Percentiles rank a stretch among this genome's conserved stretches.
Evolutionary conservation across 164 flowering plant species (phyloP).

Genomic region (Umbellularia californica): DNA sequence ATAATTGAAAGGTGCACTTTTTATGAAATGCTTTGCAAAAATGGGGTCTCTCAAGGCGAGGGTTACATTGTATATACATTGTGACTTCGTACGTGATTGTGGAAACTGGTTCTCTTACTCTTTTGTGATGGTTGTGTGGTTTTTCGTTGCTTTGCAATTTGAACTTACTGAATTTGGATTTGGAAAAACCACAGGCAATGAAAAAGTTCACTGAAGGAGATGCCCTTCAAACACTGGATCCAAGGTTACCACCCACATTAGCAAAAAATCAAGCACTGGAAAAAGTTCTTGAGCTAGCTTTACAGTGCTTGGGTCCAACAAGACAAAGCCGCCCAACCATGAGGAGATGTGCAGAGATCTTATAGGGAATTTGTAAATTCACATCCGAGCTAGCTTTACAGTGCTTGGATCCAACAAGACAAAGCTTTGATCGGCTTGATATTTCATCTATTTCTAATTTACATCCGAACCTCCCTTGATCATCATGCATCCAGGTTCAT

Average conservation of each 20-base stretch:
- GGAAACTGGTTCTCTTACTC: background rate
- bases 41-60: no score
- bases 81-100: background rate
- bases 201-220: slow-evolving; percentile 70
- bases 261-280: slow-evolving; percentile 47
- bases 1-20: no score
- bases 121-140: background rate
- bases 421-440: no score
- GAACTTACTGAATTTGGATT: background rate
- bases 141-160: background rate
- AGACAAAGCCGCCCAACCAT: slow-evolving; percentile 68
- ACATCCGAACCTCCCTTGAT: no score
- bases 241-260: slow-evolving; percentile 41
- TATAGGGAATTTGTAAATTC: slow-evolving; percentile 75
- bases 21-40: no score
- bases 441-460: no score
- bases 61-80: no score
- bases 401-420: no score
- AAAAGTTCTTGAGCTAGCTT: slow-evolving; percentile 71
- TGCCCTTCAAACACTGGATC: slow-evolving; percentile 61
- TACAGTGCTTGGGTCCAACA: slow-evolving; percentile 72
- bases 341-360: slow-evolving; percentile 82
- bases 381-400: no score
- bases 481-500: no score
- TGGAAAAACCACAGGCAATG: slow-evolving; percentile 55